phyloP scores from a whole-genome alignment of 768 basidiomycete genomes.

The Boletus rubroflammeus region DNA sequence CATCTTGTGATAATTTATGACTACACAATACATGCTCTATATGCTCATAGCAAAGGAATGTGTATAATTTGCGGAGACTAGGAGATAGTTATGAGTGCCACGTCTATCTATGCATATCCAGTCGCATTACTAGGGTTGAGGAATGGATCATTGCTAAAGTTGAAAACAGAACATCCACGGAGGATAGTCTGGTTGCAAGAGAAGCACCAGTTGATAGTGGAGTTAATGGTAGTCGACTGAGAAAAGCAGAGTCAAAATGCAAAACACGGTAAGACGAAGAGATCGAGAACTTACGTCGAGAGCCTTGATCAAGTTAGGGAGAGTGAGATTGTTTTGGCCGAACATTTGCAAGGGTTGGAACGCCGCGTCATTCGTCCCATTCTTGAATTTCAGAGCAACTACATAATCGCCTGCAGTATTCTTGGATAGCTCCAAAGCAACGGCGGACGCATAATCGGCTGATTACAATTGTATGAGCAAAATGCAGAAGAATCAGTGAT shows the following conservation, averaged over 20 bases:
- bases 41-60: neutral
- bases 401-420: slow-evolving; percentile 61
- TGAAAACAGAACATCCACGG: slow-evolving; percentile 32
- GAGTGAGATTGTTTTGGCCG: slow-evolving; percentile 34
- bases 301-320: slow-evolving; percentile 15
- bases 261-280: neutral
- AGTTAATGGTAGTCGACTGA: slow-evolving; percentile 28
- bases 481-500: neutral
- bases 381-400: slow-evolving; percentile 80
- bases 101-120: neutral
- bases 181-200: slow-evolving; percentile 33
- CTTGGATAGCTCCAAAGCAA: slow-evolving; percentile 66
- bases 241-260: neutral
- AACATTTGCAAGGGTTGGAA: slow-evolving; percentile 69
- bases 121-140: slow-evolving; percentile 7
- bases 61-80: neutral
- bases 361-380: slow-evolving; percentile 54
- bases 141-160: slow-evolving; percentile 30
- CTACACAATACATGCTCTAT: neutral
- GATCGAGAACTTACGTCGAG: slow-evolving; percentile 16
- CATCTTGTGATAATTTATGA: neutral
- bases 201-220: slow-evolving; percentile 32
- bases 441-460: slow-evolving; percentile 71
- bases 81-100: neutral
- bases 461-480: neutral